Evolutionary conservation across 495 filamentous ascomycete genomes (phyloP).

Genomic region (Bacidia gigantensis): DNA sequence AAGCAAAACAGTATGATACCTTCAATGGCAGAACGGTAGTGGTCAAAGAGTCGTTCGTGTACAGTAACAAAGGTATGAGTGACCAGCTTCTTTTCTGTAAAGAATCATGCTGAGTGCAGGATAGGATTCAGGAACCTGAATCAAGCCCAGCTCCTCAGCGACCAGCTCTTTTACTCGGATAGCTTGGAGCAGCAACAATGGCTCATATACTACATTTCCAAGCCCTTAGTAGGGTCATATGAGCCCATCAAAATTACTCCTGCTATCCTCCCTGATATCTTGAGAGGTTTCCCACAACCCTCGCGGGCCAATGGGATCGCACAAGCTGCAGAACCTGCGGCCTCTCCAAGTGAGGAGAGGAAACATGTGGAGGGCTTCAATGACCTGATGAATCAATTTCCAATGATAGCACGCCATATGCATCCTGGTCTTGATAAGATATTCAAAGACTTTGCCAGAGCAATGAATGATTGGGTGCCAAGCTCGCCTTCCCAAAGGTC

Average conservation of each 20-base stretch:
- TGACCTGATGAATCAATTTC: constrained; percentile 82
- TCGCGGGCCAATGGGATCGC: constrained; percentile 25
- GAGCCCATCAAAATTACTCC: constrained; percentile 56
- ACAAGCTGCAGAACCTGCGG: constrained; percentile 14
- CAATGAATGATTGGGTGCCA: constrained; percentile 73
- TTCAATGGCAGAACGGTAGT: constrained; percentile 87
- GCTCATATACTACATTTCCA: constrained; percentile 93
- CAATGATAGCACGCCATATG: constrained; percentile 96
- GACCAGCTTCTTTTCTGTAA: too few relatives aligned
- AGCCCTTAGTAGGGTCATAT: constrained; percentile 73
- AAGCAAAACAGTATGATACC: constrained; percentile 85
- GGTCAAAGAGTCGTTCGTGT: constrained; percentile 84
- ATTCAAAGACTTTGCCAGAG: constrained; percentile 75
- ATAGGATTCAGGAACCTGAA: constrained; percentile 83
- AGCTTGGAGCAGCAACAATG: constrained; percentile 72
- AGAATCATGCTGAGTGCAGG: too few relatives aligned
- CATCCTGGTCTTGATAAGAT: constrained; percentile 79
- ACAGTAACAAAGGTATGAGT: constrained; percentile 80
- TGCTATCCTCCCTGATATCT: constrained; percentile 39
- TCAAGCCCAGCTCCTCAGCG: constrained; percentile 77
- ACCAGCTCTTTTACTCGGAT: constrained; percentile 79
- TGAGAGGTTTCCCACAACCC: constrained; percentile 20
- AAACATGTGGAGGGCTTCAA: constrained; percentile 85
- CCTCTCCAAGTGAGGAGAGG: constrained; percentile 42
- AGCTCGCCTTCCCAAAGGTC: constrained; percentile 52